Base-by-base conservation (phyloP, 257 asterid genomes). In the Ilex aquifolium region DNA sequence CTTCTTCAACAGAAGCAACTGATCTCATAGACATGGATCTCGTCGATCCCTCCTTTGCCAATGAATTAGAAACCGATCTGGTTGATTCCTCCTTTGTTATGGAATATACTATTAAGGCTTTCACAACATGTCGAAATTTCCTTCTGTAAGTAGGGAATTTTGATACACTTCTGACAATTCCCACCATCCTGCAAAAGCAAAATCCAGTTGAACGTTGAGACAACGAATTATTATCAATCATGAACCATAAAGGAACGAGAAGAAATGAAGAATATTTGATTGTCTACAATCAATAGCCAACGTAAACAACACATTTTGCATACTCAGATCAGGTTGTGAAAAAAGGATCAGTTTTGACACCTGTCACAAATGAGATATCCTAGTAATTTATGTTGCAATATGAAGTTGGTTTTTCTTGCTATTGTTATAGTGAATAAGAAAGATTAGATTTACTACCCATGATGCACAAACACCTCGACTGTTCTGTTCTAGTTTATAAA, bases 101-200 rank as follows among this genome's bases (percentile, higher is more conserved):
- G 0, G 86, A 59, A 65, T 83, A 60, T 57, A 53, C 12, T 15
- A 83, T 55, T 62, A 89, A 58, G 29, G 76, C 84, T 81, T 85
- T 92, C 72, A 89, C 99, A 9, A 92, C 83, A 30, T 85, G 95
- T 32, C 86, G 76, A 71, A 76, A 92, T 68, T 74, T 82, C 78
- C 99, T 83, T 17, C 96, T 80, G 29, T 80, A 82, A 51, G 99
- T 92, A 2, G 99, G 99, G 51, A 92, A 77, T 75, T 89, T 92
- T 1, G 88, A 53, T 3, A 79, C 27, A 68, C 95, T 83, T 73
- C 79, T 80, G 16, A 57, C 56, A 76, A 92, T 85, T 51, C 99
- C 99, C 68, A 80, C 57, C 95, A 92, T 87, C 82, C 99, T 92
- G 84, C 65, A 67, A 77, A 77, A 70, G 15, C 15, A 53, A 30